Percentiles rank a stretch among this genome's conserved stretches.
These are phyloP conservation scores for Solanum virginianum DNA, from an alignment of 257 asterid genomes.

Conservation along the genomic window DNA sequence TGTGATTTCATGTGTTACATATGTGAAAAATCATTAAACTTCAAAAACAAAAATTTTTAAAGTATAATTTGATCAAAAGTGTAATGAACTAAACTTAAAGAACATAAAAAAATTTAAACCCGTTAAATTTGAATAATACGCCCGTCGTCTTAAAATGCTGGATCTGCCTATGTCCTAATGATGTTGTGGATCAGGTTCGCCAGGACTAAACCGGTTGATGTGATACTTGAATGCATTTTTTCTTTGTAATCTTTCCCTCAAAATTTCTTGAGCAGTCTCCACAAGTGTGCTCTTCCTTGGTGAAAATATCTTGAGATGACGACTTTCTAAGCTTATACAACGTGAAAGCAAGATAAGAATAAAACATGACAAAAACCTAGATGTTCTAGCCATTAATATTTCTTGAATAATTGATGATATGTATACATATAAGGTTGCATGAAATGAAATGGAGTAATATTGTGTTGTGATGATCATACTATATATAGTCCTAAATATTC, in stretches of 20 bases:
- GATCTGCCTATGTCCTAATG: not conserved
- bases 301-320: not conserved
- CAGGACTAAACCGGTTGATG: not conserved
- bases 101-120: not conserved
- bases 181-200: slow-evolving; percentile 2
- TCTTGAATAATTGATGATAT: not conserved
- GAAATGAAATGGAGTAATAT: not conserved
- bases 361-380: not conserved
- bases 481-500: not conserved
- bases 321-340: not conserved
- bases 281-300: not conserved
- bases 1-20: too few species aligned
- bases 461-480: not conserved
- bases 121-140: not conserved
- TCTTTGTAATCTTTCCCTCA: not conserved
- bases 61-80: not conserved
- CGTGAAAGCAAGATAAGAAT: not conserved
- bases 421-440: not conserved
- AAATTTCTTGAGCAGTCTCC: not conserved
- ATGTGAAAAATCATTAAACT: not conserved
- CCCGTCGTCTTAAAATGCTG: not conserved
- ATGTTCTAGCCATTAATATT: not conserved
- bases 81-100: not conserved
- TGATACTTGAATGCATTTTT: not conserved
- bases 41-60: not conserved